These are phyloP conservation scores for Clarireedia hainanense DNA, from an alignment of 2,329 filamentous ascomycete species.

Conservation along the genomic window DNA sequence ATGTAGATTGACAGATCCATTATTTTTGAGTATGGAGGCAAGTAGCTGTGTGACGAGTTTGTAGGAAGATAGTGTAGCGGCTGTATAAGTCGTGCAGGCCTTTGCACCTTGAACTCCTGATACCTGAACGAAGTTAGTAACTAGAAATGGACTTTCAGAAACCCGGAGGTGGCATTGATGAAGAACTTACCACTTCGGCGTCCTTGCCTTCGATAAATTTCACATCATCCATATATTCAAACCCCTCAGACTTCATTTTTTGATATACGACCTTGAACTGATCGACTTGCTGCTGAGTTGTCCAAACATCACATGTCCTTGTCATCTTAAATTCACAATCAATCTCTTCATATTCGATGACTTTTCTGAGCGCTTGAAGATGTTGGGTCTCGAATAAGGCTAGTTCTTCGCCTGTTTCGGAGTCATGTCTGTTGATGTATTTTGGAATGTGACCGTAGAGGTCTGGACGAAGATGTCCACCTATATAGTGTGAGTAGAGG, in stretches of 20 bases:
- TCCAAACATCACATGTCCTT: slow-evolving; percentile 13
- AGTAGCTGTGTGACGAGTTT: slow-evolving; percentile 50
- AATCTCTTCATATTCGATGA: slow-evolving; percentile 33
- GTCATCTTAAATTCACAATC: slow-evolving; percentile 36
- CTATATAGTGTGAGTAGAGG: not conserved
- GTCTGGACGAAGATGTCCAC: slow-evolving; percentile 7
- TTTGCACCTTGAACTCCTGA: slow-evolving; percentile 22
- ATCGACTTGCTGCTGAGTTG: not conserved
- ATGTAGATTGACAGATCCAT: slow-evolving; percentile 40
- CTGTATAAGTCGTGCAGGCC: slow-evolving; percentile 16
- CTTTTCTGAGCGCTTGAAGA: slow-evolving; percentile 30
- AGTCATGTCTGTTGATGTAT: slow-evolving; percentile 1
- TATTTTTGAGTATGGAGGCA: slow-evolving; percentile 34
- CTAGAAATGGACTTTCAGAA: not conserved
- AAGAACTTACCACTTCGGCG: slow-evolving; percentile 1
- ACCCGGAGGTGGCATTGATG: not conserved
- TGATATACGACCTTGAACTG: slow-evolving; percentile 3
- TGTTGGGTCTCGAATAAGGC: slow-evolving; percentile 34
- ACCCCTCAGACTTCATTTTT: not conserved
- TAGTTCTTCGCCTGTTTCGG: not conserved
- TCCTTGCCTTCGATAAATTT: not conserved
- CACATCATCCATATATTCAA: slow-evolving; percentile 9
- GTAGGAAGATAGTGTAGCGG: slow-evolving; percentile 44
- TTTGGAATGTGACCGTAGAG: slow-evolving; percentile 7
- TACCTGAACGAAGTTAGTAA: not conserved